Percentiles rank a stretch among this genome's conserved stretches.
Evolutionary conservation across 805 yeast species (phyloP).

Genomic region (Danielia reshetovae): DNA sequence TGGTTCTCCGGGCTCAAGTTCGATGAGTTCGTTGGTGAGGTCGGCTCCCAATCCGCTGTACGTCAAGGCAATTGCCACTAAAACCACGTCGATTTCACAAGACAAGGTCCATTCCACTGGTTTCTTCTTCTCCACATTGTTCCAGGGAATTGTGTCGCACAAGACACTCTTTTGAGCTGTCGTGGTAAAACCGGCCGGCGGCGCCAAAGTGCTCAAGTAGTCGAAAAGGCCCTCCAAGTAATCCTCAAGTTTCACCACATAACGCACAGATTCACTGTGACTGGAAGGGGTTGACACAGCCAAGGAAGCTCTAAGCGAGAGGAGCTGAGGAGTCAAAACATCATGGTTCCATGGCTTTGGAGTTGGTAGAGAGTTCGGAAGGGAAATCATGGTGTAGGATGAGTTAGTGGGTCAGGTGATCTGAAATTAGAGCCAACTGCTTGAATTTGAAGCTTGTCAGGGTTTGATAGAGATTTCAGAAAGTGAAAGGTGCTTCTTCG

Average conservation of each 20-base stretch:
- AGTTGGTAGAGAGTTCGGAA: conserved; percentile 33
- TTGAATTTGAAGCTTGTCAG: too few species aligned
- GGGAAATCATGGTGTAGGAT: conserved; percentile 30
- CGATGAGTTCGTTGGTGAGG: conserved; percentile 33
- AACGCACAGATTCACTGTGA: conserved; percentile 26
- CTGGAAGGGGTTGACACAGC: conserved; percentile 6
- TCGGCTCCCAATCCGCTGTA: conserved; percentile 35
- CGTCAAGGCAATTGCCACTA: conserved; percentile 23
- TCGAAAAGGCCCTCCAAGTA: conserved; percentile 27
- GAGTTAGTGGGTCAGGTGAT: too few species aligned
- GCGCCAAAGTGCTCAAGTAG: too few species aligned
- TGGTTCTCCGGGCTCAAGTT: conserved; percentile 11
- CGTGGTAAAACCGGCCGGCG: too few species aligned
- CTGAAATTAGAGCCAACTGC: too few species aligned
- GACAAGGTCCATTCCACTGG: conserved; percentile 26
- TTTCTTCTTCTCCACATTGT: neutral
- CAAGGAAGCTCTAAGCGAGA: conserved; percentile 18
- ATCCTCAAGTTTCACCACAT: conserved; percentile 29
- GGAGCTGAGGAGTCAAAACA: conserved; percentile 6
- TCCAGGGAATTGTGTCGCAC: conserved; percentile 7
- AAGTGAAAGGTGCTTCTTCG: too few species aligned
- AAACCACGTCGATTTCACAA: conserved; percentile 26
- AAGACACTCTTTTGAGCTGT: too few species aligned
- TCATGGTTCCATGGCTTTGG: conserved; percentile 14
- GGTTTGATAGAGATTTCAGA: too few species aligned